Conservation (phyloP, 202 grass and related monocot species). For the Schoenoplectus triqueter region DNA sequence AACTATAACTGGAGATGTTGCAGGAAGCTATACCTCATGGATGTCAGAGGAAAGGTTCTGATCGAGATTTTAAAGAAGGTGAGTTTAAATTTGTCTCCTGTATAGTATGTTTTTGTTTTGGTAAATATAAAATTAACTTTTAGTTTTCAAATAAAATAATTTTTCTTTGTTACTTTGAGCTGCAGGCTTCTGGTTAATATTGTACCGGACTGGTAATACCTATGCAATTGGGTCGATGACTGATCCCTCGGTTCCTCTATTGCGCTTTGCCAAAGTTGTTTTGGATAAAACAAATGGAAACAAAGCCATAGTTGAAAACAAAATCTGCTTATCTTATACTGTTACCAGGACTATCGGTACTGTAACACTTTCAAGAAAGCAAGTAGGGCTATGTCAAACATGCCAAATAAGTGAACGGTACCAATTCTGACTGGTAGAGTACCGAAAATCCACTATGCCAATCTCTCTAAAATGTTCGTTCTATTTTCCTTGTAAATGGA, state of each 20-base stretch:
- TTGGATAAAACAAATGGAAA: slow-evolving; percentile 5
- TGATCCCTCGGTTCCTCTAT: neutral
- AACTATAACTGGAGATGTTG: slow-evolving; percentile 63
- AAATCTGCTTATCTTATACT: slow-evolving; percentile 9
- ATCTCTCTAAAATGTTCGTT: neutral
- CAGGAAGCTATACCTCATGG: slow-evolving; percentile 77
- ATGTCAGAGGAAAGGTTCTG: slow-evolving; percentile 63
- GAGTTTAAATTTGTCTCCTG: slow-evolving; percentile 5
- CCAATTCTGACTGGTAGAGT: neutral
- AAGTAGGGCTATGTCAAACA: neutral
- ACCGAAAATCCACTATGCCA: neutral
- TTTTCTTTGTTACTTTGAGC: slow-evolving; percentile 10
- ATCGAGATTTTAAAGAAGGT: slow-evolving; percentile 71
- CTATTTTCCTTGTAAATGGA: neutral
- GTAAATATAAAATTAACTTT: neutral
- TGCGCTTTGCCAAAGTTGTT: neutral
- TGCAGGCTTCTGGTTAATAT: neutral
- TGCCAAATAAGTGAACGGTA: neutral
- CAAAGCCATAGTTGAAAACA: slow-evolving; percentile 25
- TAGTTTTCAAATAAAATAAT: neutral
- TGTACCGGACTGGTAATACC: neutral
- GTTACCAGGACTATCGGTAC: neutral
- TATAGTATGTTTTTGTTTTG: neutral
- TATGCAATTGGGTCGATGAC: neutral
- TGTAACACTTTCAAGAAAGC: neutral